Base-by-base conservation (phyloP, 352 stramenopile genomes). In the Hyphochytrium catenoides region DNA sequence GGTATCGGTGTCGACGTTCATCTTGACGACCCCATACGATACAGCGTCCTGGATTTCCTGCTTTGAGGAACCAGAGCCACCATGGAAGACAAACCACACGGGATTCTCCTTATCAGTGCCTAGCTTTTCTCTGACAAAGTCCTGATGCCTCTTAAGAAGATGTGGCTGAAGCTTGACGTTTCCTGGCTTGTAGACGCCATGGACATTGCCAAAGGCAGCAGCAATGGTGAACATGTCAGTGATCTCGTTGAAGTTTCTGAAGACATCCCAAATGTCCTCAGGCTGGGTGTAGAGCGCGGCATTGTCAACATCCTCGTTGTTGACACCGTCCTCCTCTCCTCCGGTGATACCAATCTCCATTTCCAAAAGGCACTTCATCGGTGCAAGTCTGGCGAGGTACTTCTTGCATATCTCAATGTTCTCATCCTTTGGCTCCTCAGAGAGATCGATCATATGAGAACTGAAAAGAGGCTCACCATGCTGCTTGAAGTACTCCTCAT, bases 1-100 rank as follows among this genome's bases (percentile, higher is more conserved):
- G 43, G 84, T 97, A 62, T 97, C 89, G 46, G 89, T 98, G 68
- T 98, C 89, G 54, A 98, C 95, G 77, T 98, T 97, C 89, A 98
- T 98, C 75, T 98, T 98, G 47, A 96, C 79, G 31, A 96, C 85
- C 52, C 90, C 90, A 43, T 87, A 88, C 52, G 82, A 62, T 45
- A 95, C 90, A 50, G 88, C 76, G 43, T 89, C 75, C 56, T 86
- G 62, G 62, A 98, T 98, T 52, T 98, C 90, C 26, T 86, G 55
- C 32, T 88, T 63, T 32, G 79, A 86, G 43, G 83, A 96, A 54
- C 90, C 90, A 35, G 81, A 95, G 52, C 89, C 90, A 43, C 90
- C 90, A 73, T 98, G 90, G 81, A 98, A 97, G 26, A 98, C 90
- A 50, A 98, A 96, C 56, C 84, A 86, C 56, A 96, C 90, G 26